Percentiles rank a stretch among this genome's conserved stretches.
phyloP scores from a whole-genome alignment of 2,329 filamentous ascomycete species.

The Aspergillus chevalieri region DNA sequence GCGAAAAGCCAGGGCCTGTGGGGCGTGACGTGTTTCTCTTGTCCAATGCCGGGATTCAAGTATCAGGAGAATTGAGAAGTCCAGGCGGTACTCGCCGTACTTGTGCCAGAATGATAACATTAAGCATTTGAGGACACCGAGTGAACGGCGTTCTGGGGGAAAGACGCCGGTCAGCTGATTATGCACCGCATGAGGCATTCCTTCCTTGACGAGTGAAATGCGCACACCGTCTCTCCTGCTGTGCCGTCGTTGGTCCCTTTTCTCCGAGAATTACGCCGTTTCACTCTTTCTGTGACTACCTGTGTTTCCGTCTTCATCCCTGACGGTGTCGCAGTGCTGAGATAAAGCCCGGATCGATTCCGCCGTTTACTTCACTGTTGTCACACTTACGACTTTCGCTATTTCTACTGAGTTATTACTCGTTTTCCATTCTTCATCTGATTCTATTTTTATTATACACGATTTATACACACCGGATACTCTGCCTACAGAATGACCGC shows the following conservation, averaged over 20 bases:
- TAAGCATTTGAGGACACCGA: too few relatives aligned
- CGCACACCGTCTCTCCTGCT: neutral
- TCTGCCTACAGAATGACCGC: constrained; percentile 17
- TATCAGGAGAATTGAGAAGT: neutral
- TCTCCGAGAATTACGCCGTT: constrained; percentile 13
- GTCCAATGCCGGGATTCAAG: neutral
- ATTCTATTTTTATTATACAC: neutral
- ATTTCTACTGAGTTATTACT: neutral
- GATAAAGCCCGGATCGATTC: neutral
- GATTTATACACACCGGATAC: neutral
- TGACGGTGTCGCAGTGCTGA: neutral
- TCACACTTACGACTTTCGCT: neutral
- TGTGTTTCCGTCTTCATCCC: neutral
- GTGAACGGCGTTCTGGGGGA: too few relatives aligned
- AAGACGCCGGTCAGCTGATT: too few relatives aligned
- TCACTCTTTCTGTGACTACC: neutral
- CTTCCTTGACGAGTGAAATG: neutral
- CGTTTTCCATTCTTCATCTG: neutral
- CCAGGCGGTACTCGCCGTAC: too few relatives aligned
- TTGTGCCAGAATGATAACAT: too few relatives aligned
- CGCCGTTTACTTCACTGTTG: neutral
- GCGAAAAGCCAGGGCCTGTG: constrained; percentile 12
- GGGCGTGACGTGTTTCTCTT: constrained; percentile 14
- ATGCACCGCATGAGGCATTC: constrained; percentile 2
- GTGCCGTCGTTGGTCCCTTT: constrained; percentile 1